Base-by-base conservation (phyloP, 179 eudicot species). In the Spinacia oleracea region DNA sequence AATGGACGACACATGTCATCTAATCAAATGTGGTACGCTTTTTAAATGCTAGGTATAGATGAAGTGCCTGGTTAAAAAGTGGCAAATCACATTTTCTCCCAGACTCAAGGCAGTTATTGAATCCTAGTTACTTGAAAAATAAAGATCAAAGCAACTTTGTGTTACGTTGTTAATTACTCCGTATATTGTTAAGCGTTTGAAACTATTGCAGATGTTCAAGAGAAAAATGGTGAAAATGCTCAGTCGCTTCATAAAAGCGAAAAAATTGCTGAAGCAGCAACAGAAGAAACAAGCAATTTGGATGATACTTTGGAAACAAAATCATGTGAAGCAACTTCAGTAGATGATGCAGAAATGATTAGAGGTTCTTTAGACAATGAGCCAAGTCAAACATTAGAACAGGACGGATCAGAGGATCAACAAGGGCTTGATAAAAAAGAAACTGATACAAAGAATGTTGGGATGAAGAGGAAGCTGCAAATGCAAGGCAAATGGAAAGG, bases 401-500 rank as follows among this genome's bases (percentile, higher is more conserved):
- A 84, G 77, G 80, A 73, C 48, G 88, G 77, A 80, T 60, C 82
- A 9, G 87, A 84, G 80, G 87, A 84, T 48, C 72, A 75, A 59
- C 79, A 83, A 77, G 77, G 77, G 48, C 83, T 77, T 75, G 59
- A 71, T 58, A 85, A 78, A 79, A 76, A 69, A 75, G 84, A 77
- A 78, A 38, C 84, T 77, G 84, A 66, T 69, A 21, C 86, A 50
- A 84, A 83, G 58, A 73, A 80, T 55, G 86, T 77, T 6, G 86
- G 88, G 27, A 84, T 80, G 3, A 95, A 93, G 86, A 93, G 97
- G 70, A 93, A 95, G 89, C 78, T 91, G 58, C 95, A 91, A 81
- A 82, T 81, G 46, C 97, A 93, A 79, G 98, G 98, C 29, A 93
- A 86, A 84, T 95, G 98, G 98, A 91, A 81, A 87, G 97, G 98